These are phyloP conservation scores for Plasmopara viticola DNA, from an alignment of 352 stramenopile species.

Conservation along the genomic window DNA sequence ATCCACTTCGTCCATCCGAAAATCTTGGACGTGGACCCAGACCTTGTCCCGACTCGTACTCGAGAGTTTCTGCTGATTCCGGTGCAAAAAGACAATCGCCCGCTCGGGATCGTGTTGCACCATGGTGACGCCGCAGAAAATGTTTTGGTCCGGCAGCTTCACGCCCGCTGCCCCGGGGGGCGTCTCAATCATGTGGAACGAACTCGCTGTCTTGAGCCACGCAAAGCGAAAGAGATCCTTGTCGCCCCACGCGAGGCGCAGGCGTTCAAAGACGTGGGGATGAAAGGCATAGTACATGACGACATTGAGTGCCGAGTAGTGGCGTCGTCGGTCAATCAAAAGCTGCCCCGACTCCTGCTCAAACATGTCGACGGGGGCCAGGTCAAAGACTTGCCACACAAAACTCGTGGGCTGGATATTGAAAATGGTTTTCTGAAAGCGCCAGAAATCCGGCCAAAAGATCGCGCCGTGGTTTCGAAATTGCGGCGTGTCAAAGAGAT, in stretches of 20 bases:
- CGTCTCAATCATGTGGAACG: constrained; percentile 52
- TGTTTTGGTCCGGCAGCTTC: constrained; percentile 33
- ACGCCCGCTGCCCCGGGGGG: constrained; percentile 41
- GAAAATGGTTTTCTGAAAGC: constrained; percentile 61
- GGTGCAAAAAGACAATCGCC: constrained; percentile 51
- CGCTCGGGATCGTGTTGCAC: constrained; percentile 52
- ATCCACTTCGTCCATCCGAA: constrained; percentile 24
- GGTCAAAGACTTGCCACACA: constrained; percentile 60
- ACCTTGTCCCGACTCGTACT: constrained; percentile 32
- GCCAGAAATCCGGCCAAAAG: constrained; percentile 83
- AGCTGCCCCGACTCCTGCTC: constrained; percentile 78
- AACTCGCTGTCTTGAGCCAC: constrained; percentile 60
- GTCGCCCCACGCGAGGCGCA: constrained; percentile 64
- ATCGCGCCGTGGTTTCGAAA: constrained; percentile 46
- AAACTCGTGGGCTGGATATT: constrained; percentile 60
- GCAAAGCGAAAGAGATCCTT: constrained; percentile 78
- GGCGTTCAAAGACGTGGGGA: constrained; percentile 31
- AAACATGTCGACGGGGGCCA: constrained; percentile 60
- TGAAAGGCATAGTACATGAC: constrained; percentile 64
- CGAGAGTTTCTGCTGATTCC: constrained; percentile 53
- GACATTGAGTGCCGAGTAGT: constrained; percentile 42
- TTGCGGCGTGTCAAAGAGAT: constrained; percentile 47
- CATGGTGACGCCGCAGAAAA: constrained; percentile 70
- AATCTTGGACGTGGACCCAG: constrained; percentile 49
- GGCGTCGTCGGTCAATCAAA: constrained; percentile 44